Evolutionary conservation across 2,329 filamentous ascomycete species (phyloP), one percentile per base, ranked within the genome.

Genomic region (Orbilia oligospora): DNA sequence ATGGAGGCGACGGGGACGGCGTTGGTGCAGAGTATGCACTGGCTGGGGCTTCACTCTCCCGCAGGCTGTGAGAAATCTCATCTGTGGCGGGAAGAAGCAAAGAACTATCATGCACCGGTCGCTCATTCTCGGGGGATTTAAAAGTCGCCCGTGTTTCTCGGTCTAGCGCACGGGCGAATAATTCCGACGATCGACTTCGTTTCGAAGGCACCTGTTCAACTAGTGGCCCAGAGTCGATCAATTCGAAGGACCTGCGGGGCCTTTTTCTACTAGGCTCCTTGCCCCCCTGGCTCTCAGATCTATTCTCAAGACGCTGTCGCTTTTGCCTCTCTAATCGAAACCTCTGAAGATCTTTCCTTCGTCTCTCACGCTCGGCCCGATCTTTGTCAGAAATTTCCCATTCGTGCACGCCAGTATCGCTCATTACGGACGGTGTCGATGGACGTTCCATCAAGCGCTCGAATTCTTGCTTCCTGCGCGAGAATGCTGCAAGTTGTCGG

Each of bases 321-420:
- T 64, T 72, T 46, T 73, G 63, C 33, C 70, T 63, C 49, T 79
- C 76, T 5, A 72, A 20, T 6, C 76, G 66, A 18, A 79, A 79
- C 49, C 51, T 79, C 36, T 72, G 69, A 51, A 79, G 70, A 48
- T 79, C 76, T 48, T 56, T 73, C 48, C 76, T 73, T 10, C 70
- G 53, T 36, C 76, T 53, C 46, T 79, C 68, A 5, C 76, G 68
- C 36, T 79, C 76, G 5, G 64, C 64, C 41, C 69, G 44, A 8
- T 73, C 76, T 41, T 70, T 79, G 12, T 79, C 76, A 2, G 76
- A 79, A 9, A 56, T 3, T 24, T 49, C 48, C 63, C 63, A 79
- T 41, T 79, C 76, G 46, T 79, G 69, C 6, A 46, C 56, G 4
- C 65, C 68, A 16, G 68, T 6, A 70, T 79, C 76, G 8, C 76